Evolutionary conservation across 2,329 filamentous ascomycete genomes (phyloP).

Genomic region (Drechslerella coelobrocha): DNA sequence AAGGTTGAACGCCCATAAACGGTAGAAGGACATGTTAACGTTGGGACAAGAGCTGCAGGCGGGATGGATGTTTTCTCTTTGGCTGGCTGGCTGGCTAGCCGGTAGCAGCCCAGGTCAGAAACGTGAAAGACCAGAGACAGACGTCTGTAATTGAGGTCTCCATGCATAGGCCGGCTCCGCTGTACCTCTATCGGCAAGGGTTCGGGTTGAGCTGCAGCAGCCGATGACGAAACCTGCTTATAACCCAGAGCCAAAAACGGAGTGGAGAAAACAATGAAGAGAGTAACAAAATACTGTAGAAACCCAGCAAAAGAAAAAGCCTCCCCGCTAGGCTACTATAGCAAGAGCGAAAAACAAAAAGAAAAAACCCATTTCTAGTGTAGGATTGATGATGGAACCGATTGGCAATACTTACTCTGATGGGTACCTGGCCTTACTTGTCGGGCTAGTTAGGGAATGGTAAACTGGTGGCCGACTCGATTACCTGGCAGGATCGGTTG

Average conservation of each 20-base stretch:
- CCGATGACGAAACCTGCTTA: conserved; percentile 51
- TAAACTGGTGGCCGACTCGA: conserved; percentile 30
- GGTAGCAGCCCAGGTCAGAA: background rate
- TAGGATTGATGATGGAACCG: conserved; percentile 12
- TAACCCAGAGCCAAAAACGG: conserved; percentile 28
- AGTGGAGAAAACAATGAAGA: conserved; percentile 18
- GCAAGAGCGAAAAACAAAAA: conserved; percentile 4
- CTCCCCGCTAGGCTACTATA: background rate
- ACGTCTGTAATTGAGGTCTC: background rate
- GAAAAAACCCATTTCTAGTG: background rate
- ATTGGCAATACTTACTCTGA: conserved; percentile 45
- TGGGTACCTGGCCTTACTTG: conserved; percentile 1
- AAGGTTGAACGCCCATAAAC: conserved; percentile 39
- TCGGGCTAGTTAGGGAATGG: conserved; percentile 6
- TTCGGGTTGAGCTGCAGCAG: conserved; percentile 49
- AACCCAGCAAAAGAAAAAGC: too few relatives aligned
- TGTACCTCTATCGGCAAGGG: conserved; percentile 50
- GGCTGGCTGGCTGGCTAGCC: background rate
- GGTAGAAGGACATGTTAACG: conserved; percentile 19
- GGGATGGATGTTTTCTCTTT: conserved; percentile 15
- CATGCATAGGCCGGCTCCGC: conserved; percentile 49
- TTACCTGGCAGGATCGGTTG: conserved; percentile 36
- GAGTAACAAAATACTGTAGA: background rate
- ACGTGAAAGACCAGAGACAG: conserved; percentile 1
- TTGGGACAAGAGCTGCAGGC: conserved; percentile 14